Percentiles rank a stretch among this genome's conserved stretches.
phyloP scores from a whole-genome alignment of 495 filamentous ascomycete genomes.

The Neurospora discreta region DNA sequence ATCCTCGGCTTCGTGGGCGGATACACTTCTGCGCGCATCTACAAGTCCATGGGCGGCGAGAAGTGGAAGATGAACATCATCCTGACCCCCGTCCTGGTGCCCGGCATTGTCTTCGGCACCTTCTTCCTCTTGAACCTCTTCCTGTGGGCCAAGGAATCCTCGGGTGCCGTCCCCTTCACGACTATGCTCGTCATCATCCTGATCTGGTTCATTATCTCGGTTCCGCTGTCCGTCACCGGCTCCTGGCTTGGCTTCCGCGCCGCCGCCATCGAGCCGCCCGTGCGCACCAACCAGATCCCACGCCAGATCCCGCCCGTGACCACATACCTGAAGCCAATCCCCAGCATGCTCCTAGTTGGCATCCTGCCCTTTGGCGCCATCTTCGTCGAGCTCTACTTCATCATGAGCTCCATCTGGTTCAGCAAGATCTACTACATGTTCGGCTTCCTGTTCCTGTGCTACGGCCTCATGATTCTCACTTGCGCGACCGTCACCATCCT shows the following conservation, averaged over 20 bases:
- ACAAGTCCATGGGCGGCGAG: constrained; percentile 87
- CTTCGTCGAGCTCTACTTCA: constrained; percentile 96
- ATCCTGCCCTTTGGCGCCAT: constrained; percentile 92
- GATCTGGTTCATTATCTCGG: constrained; percentile 95
- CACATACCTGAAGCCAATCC: constrained; percentile 72
- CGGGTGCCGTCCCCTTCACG: constrained; percentile 88
- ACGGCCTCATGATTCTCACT: constrained; percentile 94
- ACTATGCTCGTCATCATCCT: constrained; percentile 88
- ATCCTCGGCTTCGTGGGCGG: constrained; percentile 88
- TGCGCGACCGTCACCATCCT: constrained; percentile 84
- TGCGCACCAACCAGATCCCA: constrained; percentile 94
- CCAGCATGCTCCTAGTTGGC: constrained; percentile 80
- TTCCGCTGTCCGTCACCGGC: constrained; percentile 80
- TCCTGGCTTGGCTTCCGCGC: constrained; percentile 83
- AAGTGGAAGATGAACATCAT: constrained; percentile 89
- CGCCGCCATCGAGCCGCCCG: constrained; percentile 58
- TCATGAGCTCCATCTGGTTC: constrained; percentile 96
- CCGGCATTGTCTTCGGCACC: constrained; percentile 70
- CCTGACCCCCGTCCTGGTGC: constrained; percentile 76
- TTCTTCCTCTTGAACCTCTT: constrained; percentile 97
- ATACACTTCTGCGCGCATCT: constrained; percentile 77
- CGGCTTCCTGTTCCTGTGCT: constrained; percentile 95
- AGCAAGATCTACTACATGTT: constrained; percentile 99
- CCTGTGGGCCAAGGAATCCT: constrained; percentile 81
- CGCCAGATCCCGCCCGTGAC: constrained; percentile 81